Base-by-base conservation (phyloP, 1,139 yeast species). In the Lodderomyces beijingensis region DNA sequence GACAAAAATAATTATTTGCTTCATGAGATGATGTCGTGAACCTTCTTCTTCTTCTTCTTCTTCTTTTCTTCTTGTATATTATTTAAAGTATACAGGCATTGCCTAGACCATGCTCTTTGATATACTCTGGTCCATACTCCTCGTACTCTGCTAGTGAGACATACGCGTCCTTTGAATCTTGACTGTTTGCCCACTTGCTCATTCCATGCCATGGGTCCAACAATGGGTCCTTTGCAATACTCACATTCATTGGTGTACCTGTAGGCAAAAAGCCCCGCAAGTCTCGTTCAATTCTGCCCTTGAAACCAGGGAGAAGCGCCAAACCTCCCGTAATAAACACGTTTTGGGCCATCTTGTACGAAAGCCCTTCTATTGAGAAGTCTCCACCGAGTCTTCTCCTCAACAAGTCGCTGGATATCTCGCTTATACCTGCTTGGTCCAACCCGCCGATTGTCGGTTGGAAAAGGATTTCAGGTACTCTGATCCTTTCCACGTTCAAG, bases 371-470 rank as follows among this genome's bases (percentile, higher is more conserved):
- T 26, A 65, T 60, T 3, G 64, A 62, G 29, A 64, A 59, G 33
- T 67, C 69, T 0, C 77, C 72, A 23, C 74, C 77, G 31, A 81
- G 64, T 45, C 89, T 70, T 34, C 77, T 74, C 31, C 74, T 50
- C 4, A 89, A 51, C 11, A 87, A 68, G 41, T 80, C 86, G 43
- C 80, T 82, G 40, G 80, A 71, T 27, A 88, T 59, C 55, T 93
- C 98, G 13, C 74, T 54, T 9, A 93, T 67, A 15, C 97, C 97
- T 0, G 97, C 95, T 57, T 89, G 97, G 55, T 93, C 98, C 21
- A 88, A 65, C 10, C 98, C 98, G 0, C 95, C 96, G 43, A 91
- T 87, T 10, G 80, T 74, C n/a, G 99, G 98, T 53, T 89, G 94
- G 58, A 91, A 89, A 32, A 87, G 53, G 1, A 89, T 80, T 56